phyloP scores from a whole-genome alignment of 192 early-diverging fungal species.

The Coemansia sp. region DNA sequence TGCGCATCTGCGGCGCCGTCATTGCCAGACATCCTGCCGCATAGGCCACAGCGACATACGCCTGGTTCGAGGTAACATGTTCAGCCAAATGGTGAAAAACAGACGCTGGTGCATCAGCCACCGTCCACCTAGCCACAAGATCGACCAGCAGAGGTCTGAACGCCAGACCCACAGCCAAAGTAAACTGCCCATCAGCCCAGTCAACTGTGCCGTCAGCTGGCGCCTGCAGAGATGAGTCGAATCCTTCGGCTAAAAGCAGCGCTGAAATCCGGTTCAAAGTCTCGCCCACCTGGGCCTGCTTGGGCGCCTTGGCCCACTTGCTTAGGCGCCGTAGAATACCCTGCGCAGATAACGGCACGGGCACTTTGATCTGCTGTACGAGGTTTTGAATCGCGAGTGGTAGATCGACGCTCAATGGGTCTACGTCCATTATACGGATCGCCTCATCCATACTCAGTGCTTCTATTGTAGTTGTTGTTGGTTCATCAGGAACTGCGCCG shows the following conservation, averaged over 20 bases:
- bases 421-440: constrained; percentile 33
- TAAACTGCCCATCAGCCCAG: constrained; percentile 48
- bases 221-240: not conserved
- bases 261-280: constrained; percentile 33
- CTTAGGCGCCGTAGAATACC: constrained; percentile 14
- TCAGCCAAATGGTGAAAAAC: constrained; percentile 27
- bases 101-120: constrained; percentile 42
- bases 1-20: constrained; percentile 71
- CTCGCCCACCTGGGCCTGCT: constrained; percentile 4
- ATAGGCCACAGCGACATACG: constrained; percentile 47
- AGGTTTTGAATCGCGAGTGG: constrained; percentile 27
- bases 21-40: constrained; percentile 66
- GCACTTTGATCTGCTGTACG: constrained; percentile 8
- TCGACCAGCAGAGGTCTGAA: constrained; percentile 82
- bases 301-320: constrained; percentile 28
- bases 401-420: constrained; percentile 53
- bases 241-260: constrained; percentile 37
- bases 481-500: not conserved
- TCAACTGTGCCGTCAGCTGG: not conserved
- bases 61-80: constrained; percentile 18
- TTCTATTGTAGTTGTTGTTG: not conserved
- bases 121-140: constrained; percentile 75
- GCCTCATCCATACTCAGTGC: constrained; percentile 3
- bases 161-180: constrained; percentile 27
- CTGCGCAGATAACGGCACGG: constrained; percentile 8